These are phyloP conservation scores for Phlebopus sp. DNA, from an alignment of 1,284 basidiomycete species.

Conservation along the genomic window DNA sequence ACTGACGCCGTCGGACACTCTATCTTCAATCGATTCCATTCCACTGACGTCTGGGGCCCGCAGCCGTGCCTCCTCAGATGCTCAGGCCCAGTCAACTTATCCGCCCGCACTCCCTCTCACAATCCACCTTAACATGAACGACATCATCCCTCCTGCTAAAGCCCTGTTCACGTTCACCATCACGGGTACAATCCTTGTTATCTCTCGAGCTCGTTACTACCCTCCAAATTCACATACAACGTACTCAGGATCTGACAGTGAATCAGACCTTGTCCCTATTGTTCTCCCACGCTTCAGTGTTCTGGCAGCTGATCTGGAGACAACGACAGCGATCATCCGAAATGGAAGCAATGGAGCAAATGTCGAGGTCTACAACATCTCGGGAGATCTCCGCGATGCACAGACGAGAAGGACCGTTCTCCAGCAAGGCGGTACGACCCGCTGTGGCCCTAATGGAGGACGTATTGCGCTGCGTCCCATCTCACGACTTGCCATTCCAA, in stretches of 20 bases:
- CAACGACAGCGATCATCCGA: constrained; percentile 50
- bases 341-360: constrained; percentile 51
- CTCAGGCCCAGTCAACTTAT: constrained; percentile 12
- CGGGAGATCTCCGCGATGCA: constrained; percentile 54
- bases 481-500: constrained; percentile 28
- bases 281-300: constrained; percentile 66
- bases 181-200: constrained; percentile 60
- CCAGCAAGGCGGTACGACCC: constrained; percentile 53
- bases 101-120: constrained; percentile 38
- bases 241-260: constrained; percentile 30
- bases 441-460: constrained; percentile 55
- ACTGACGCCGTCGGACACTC: constrained; percentile 46
- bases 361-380: constrained; percentile 61
- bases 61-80: constrained; percentile 28
- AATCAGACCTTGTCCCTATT: constrained; percentile 45
- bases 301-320: constrained; percentile 60
- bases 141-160: constrained; percentile 61
- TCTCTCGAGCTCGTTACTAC: constrained; percentile 38
- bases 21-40: constrained; percentile 58
- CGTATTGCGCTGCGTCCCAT: constrained; percentile 50
- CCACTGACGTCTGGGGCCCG: constrained; percentile 39
- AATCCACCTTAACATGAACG: constrained; percentile 75
- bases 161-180: constrained; percentile 64
- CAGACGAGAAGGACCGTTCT: constrained; percentile 60
- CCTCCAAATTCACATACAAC: constrained; percentile 19